Evolutionary conservation across 345 rosid species (phyloP).

Genomic region (Carallia brachiata): DNA sequence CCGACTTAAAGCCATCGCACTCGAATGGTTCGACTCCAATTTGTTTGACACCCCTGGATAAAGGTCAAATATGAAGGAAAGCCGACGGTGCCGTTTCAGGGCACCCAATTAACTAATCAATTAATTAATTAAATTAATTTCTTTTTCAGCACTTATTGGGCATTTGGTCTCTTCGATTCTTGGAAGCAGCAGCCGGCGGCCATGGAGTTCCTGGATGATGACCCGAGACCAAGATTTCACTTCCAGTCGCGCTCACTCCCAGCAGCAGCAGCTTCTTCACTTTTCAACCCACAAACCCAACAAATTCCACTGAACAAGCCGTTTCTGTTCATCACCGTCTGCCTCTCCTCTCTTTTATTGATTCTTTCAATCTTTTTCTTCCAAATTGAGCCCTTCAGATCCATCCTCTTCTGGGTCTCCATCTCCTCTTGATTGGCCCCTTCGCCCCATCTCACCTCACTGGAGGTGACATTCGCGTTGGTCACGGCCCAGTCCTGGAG

Average conservation of each 20-base stretch:
- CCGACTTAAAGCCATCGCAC: too few relatives aligned
- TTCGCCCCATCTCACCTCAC: conserved; percentile 70
- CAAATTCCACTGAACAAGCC: conserved; percentile 21
- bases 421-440: conserved; percentile 67
- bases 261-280: conserved; percentile 10
- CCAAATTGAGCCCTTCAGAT: conserved; percentile 60
- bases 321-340: conserved; percentile 31
- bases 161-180: neutral
- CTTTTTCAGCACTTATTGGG: neutral
- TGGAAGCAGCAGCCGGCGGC: neutral
- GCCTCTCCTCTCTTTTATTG: conserved; percentile 38
- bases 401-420: conserved; percentile 69
- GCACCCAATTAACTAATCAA: too few relatives aligned
- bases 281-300: conserved; percentile 9
- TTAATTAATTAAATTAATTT: conserved; percentile 15
- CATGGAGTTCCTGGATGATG: conserved; percentile 94
- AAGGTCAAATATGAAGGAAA: too few relatives aligned
- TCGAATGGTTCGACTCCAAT: too few relatives aligned
- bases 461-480: conserved; percentile 77
- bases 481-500: conserved; percentile 62
- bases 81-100: too few relatives aligned
- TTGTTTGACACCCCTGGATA: too few relatives aligned
- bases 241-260: conserved; percentile 59
- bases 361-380: conserved; percentile 57
- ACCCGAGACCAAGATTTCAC: conserved; percentile 68